Conservation (phyloP, 2,329 filamentous ascomycete species). For the Cytospora mali region DNA sequence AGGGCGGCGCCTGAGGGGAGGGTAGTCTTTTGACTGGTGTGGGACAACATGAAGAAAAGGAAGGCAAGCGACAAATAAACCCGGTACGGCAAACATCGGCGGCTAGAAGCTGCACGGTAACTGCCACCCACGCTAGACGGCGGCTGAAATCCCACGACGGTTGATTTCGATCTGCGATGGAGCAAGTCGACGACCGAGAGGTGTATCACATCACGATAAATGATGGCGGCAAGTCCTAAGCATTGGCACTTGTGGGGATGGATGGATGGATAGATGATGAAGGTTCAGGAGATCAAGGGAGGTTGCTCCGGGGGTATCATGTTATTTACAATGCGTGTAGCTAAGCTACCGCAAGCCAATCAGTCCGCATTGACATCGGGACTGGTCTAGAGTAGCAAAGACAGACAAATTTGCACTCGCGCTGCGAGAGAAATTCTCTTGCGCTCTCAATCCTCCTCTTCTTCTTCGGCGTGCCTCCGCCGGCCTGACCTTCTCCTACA, state of each 20-base stretch:
- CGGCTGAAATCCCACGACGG: not conserved
- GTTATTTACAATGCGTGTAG: slow-evolving; percentile 9
- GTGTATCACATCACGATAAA: not conserved
- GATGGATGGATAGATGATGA: no score
- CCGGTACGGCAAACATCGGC: not conserved
- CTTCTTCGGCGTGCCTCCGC: slow-evolving; percentile 15
- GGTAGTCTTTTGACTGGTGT: not conserved
- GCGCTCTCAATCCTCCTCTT: slow-evolving; percentile 8
- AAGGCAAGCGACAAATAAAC: not conserved
- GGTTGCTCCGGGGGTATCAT: slow-evolving; percentile 22
- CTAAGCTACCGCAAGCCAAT: slow-evolving; percentile 6
- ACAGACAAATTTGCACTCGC: not conserved
- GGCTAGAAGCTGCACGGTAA: not conserved
- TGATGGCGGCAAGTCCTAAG: not conserved
- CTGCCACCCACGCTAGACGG: not conserved
- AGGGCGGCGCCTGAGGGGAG: slow-evolving; percentile 30
- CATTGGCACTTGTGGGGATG: not conserved
- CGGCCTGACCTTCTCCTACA: slow-evolving; percentile 15
- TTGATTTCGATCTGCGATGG: not conserved
- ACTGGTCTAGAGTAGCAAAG: not conserved
- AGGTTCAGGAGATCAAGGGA: not conserved
- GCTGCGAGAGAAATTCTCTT: slow-evolving; percentile 1
- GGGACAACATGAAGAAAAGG: not conserved
- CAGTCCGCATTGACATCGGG: not conserved
- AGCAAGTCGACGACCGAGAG: not conserved